Evolutionary conservation across 306 rosid species (phyloP).

Genomic region (Carpinus fangiana): DNA sequence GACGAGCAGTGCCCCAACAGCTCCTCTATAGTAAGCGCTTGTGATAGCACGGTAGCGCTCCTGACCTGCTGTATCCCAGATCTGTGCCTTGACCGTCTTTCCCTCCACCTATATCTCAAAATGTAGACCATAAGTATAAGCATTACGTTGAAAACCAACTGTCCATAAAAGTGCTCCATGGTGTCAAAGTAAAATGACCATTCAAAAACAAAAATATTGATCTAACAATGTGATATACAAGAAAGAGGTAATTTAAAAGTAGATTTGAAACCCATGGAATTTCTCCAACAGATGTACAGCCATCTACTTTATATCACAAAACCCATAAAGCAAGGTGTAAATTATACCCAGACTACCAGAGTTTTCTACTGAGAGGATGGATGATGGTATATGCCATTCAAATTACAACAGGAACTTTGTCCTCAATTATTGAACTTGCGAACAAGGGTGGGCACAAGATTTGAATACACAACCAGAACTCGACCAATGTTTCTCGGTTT

Average conservation of each 20-base stretch:
- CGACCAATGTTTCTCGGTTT: too few species aligned
- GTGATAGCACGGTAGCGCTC: constrained; percentile 98
- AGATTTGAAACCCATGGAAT: not conserved
- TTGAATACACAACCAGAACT: too few species aligned
- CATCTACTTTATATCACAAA: not conserved
- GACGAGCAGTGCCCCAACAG: constrained; percentile 94
- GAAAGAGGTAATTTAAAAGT: not conserved
- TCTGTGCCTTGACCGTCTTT: constrained; percentile 96
- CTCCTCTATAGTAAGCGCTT: constrained; percentile 98
- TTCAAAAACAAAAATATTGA: not conserved
- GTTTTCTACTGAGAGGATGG: not conserved
- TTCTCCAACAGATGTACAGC: not conserved
- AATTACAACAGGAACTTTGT: not conserved
- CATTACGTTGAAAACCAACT: not conserved
- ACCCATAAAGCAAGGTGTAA: constrained; percentile 2
- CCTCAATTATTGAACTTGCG: not conserved
- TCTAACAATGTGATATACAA: not conserved
- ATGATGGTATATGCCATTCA: not conserved
- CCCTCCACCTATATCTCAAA: constrained; percentile 74
- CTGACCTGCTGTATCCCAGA: constrained; percentile 99
- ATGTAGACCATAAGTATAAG: constrained; percentile 15
- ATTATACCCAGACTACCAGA: not conserved
- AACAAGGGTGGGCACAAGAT: too few species aligned
- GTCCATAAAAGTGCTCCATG: not conserved
- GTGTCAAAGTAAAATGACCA: constrained; percentile 9